Evolutionary conservation across 371 early-diverging fungal genomes (phyloP).

Genomic region (Zychaea mexicana): DNA sequence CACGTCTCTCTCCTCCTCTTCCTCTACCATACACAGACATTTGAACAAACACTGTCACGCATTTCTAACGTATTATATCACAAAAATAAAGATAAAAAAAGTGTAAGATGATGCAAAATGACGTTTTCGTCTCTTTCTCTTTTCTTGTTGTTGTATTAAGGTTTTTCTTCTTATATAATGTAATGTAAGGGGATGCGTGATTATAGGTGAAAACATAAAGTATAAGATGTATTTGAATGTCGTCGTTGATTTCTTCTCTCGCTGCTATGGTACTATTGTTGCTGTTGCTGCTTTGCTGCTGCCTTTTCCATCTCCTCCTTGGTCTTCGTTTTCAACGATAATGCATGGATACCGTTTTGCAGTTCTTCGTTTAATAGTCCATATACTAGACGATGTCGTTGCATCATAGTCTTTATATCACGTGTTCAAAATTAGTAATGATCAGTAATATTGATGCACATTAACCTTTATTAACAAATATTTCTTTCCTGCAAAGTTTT

Average conservation of each 20-base stretch:
- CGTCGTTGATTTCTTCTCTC: too few relatives aligned
- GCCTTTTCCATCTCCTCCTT: conserved; percentile 43
- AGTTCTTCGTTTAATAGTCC: conserved; percentile 59
- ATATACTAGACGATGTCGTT: conserved; percentile 73
- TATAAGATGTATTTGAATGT: too few relatives aligned
- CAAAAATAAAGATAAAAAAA: neutral
- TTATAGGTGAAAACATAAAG: too few relatives aligned
- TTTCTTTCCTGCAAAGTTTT: conserved; percentile 60
- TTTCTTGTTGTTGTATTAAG: too few relatives aligned
- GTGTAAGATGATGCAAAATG: too few relatives aligned
- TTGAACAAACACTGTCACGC: too few relatives aligned
- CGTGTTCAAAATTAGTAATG: too few relatives aligned
- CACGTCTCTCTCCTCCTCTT: too few relatives aligned
- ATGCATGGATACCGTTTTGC: conserved; percentile 60
- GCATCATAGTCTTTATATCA: conserved; percentile 62
- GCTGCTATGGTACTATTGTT: too few relatives aligned
- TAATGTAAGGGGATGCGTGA: too few relatives aligned
- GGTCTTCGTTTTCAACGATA: conserved; percentile 69
- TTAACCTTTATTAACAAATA: neutral
- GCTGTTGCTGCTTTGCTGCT: neutral
- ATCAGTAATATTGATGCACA: neutral
- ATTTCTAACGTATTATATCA: neutral
- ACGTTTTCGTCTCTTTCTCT: too few relatives aligned
- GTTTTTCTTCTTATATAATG: too few relatives aligned
- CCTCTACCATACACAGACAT: neutral